Percentiles rank a stretch among this genome's conserved stretches.
phyloP scores from a whole-genome alignment of 805 yeast species.

The Candida arabinofermentans region DNA sequence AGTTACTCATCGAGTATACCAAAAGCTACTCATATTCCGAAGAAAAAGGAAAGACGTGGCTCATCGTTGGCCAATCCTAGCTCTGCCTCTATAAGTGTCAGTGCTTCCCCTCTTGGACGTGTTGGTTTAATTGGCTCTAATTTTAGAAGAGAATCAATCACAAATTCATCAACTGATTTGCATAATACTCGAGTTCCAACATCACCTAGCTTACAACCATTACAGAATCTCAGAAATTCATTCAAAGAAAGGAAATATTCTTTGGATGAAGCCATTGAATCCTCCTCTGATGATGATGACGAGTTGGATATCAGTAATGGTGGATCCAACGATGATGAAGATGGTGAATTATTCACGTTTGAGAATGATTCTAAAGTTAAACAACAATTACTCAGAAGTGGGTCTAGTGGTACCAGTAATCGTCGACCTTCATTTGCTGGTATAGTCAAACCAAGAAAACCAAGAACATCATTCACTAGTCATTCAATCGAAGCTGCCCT shows the following conservation, averaged over 20 bases:
- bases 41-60: constrained; percentile 12
- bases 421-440: constrained; percentile 33
- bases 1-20: constrained; percentile 6
- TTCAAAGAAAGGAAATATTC: constrained; percentile 27
- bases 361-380: constrained; percentile 19
- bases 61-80: constrained; percentile 5
- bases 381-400: constrained; percentile 15
- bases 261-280: constrained; percentile 36
- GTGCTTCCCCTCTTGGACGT: constrained; percentile 19
- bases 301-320: constrained; percentile 31
- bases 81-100: constrained; percentile 9
- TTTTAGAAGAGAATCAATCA: constrained; percentile 48
- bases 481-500: constrained; percentile 29
- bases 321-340: constrained; percentile 36
- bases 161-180: constrained; percentile 39
- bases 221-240: constrained; percentile 29
- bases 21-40: neutral
- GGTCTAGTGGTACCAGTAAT: constrained; percentile 15
- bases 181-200: constrained; percentile 45
- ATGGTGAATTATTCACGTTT: constrained; percentile 28
- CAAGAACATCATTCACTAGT: constrained; percentile 30
- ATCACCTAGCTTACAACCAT: constrained; percentile 31
- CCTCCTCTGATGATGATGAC: constrained; percentile 36
- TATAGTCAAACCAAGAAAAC: constrained; percentile 32
- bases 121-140: constrained; percentile 2